Base-by-base conservation (phyloP, 1,284 basidiomycete genomes). In the Wolfiporia cocos region DNA sequence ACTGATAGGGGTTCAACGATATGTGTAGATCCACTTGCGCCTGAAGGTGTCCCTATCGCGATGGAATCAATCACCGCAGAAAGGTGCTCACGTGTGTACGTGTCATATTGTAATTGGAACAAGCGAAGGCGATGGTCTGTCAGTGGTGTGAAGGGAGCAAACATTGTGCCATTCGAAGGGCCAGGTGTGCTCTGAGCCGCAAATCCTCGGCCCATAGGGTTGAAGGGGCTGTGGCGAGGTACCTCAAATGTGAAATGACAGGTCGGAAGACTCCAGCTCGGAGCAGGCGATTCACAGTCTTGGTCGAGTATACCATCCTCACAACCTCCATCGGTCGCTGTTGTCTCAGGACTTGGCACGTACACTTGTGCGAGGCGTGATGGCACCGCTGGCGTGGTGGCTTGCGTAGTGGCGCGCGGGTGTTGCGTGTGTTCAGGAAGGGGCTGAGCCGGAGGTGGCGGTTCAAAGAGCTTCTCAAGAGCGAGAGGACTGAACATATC, bases 81-180 rank as follows among this genome's bases (percentile, higher is more conserved):
- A 37, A 97, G 77, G 59, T 95, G 90, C 33, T 94, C 87, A 28
- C 91, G 79, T 2, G 92, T 96, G 58, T 87, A 92, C 0, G 93
- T 94, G 63, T 97, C 93, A 59, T 95, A 95, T 48, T 89, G 81
- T 48, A 92, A 88, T 54, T 92, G 86, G 67, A 96, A 96, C 24
- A 95, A 71, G 4, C 84, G 83, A 6, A 93, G 74, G 12, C 81
- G 82, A 3, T 86, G 78, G 55, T 89, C 86, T 17, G 80, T 79
- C 12, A 67, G 51, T 15, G 77, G 76, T 26, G 71, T 49, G 54
- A 63, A 55, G 51, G 57, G 38, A 46, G 51, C 40, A 50, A 46
- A 34, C 61, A 50, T 23, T 30, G 39, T 18, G 23, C 26, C 36
- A 42, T 34, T 48, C 35, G 38, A 63, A 20, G 67, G 69, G 24